Percentiles rank a stretch among this genome's conserved stretches.
phyloP scores from a whole-genome alignment of 1,284 basidiomycete genomes.

The Leccinum solheimii region DNA sequence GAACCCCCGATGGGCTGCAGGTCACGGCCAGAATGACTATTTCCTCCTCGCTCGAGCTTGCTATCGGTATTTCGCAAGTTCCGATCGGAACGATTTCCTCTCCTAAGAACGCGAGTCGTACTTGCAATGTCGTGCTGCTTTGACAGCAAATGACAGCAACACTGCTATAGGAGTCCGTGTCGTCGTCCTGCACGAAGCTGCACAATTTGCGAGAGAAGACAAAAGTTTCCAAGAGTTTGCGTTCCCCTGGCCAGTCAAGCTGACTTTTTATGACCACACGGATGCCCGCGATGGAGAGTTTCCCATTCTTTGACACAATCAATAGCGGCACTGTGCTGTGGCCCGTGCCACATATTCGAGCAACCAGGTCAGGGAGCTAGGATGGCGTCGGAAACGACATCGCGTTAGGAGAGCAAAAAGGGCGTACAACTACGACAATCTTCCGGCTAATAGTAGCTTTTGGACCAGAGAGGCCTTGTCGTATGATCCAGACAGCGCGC shows the following conservation, averaged over 20 bases:
- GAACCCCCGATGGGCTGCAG: slow-evolving; percentile 30
- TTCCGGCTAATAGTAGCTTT: slow-evolving; percentile 40
- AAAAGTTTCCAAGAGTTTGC: slow-evolving; percentile 43
- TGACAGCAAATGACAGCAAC: slow-evolving; percentile 26
- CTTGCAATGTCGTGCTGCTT: slow-evolving; percentile 10
- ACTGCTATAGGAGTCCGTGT: slow-evolving; percentile 1
- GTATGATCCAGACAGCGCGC: slow-evolving; percentile 63
- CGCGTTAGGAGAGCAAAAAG: slow-evolving; percentile 3
- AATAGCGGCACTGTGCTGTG: slow-evolving; percentile 45
- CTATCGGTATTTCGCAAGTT: slow-evolving; percentile 25
- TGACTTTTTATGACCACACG: slow-evolving; percentile 44
- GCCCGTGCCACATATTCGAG: slow-evolving; percentile 47
- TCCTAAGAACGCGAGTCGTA: slow-evolving; percentile 25
- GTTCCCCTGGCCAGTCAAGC: slow-evolving; percentile 31
- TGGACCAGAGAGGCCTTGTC: slow-evolving; percentile 49
- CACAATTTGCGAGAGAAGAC: slow-evolving; percentile 45
- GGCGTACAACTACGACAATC: slow-evolving; percentile 46
- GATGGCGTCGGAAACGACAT: slow-evolving; percentile 24
- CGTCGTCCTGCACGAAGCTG: slow-evolving; percentile 41
- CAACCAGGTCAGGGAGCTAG: slow-evolving; percentile 47
- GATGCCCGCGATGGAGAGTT: slow-evolving; percentile 45
- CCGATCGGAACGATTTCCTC: slow-evolving; percentile 21
- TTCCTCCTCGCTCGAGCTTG: not conserved
- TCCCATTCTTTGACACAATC: slow-evolving; percentile 46
- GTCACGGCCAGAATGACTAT: slow-evolving; percentile 19